A percentile compares a stretch with the other conserved stretches of the same genome.
phyloP scores from a whole-genome alignment of 2,329 filamentous ascomycete genomes.

The Exophiala sp. region DNA sequence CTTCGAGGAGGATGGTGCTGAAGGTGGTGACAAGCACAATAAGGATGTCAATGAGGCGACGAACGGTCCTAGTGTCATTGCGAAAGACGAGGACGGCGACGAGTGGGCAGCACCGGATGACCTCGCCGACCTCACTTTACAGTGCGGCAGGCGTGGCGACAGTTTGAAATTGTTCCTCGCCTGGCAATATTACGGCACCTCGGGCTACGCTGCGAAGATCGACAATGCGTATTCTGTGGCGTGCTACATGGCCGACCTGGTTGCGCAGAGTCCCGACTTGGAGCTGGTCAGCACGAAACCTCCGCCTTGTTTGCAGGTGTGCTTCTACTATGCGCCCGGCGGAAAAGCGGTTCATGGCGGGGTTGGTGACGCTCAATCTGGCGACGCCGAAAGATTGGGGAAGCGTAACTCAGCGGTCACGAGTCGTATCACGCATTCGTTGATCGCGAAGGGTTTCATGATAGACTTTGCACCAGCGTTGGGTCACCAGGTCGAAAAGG shows the following conservation, averaged over 20 bases:
- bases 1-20: constrained; percentile 39
- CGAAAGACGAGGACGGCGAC: constrained; percentile 7
- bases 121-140: constrained; percentile 84
- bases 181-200: constrained; percentile 83
- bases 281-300: constrained; percentile 70
- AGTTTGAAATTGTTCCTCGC: constrained; percentile 80
- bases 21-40: constrained; percentile 18
- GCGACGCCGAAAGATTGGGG: constrained; percentile 18
- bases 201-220: constrained; percentile 67
- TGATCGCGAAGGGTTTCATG: constrained; percentile 65
- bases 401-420: constrained; percentile 56
- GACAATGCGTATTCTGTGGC: constrained; percentile 72
- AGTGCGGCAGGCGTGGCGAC: constrained; percentile 86
- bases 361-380: constrained; percentile 26
- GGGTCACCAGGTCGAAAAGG: constrained; percentile 19
- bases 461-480: constrained; percentile 59
- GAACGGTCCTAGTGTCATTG: background rate
- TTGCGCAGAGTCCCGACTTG: constrained; percentile 60
- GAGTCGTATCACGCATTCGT: constrained; percentile 49
- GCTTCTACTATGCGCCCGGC: constrained; percentile 77
- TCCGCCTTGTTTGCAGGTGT: constrained; percentile 86
- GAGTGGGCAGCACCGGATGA: constrained; percentile 68
- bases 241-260: constrained; percentile 59
- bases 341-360: constrained; percentile 45
- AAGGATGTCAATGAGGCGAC: background rate